Conservation (phyloP, 768 basidiomycete genomes). For the Melanogaster broomeanus region DNA sequence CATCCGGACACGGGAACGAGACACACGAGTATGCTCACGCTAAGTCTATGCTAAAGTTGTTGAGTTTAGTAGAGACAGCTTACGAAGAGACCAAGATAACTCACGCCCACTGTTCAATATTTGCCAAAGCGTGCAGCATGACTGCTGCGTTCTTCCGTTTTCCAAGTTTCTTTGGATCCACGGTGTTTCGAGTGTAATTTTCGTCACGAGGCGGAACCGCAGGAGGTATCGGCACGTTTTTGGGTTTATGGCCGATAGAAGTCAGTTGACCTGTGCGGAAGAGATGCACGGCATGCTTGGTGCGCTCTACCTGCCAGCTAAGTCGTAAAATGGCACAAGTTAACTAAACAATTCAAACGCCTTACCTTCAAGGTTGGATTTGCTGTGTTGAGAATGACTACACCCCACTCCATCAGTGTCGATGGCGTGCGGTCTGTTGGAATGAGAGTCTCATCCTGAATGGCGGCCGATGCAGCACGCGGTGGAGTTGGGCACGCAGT, state of each 20-base stretch:
- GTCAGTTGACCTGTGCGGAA: slow-evolving; percentile 70
- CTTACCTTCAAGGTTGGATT: slow-evolving; percentile 63
- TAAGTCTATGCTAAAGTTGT: slow-evolving; percentile 59
- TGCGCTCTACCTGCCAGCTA: slow-evolving; percentile 57
- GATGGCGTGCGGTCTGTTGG: slow-evolving; percentile 52
- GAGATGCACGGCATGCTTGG: slow-evolving; percentile 65
- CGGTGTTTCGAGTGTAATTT: slow-evolving; percentile 47
- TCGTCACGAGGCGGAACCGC: slow-evolving; percentile 66
- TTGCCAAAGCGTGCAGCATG: slow-evolving; percentile 82
- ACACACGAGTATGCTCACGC: slow-evolving; percentile 47
- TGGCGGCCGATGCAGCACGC: slow-evolving; percentile 6
- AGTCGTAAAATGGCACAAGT: background rate
- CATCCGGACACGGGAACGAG: background rate
- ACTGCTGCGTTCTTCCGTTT: slow-evolving; percentile 65
- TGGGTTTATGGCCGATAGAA: slow-evolving; percentile 61
- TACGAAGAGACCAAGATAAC: slow-evolving; percentile 30
- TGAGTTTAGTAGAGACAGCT: background rate
- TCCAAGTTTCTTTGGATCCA: slow-evolving; percentile 60
- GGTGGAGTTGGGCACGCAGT: slow-evolving; percentile 16
- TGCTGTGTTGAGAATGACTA: slow-evolving; percentile 74
- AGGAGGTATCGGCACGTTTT: slow-evolving; percentile 53
- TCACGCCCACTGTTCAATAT: slow-evolving; percentile 89
- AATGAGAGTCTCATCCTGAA: slow-evolving; percentile 36
- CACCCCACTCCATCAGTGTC: slow-evolving; percentile 79
- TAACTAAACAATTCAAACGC: slow-evolving; percentile 13